Evolutionary conservation across 441 rosid species (phyloP), one percentile per base, ranked within the genome.

Genomic region (Gossypium schwendimanii): DNA sequence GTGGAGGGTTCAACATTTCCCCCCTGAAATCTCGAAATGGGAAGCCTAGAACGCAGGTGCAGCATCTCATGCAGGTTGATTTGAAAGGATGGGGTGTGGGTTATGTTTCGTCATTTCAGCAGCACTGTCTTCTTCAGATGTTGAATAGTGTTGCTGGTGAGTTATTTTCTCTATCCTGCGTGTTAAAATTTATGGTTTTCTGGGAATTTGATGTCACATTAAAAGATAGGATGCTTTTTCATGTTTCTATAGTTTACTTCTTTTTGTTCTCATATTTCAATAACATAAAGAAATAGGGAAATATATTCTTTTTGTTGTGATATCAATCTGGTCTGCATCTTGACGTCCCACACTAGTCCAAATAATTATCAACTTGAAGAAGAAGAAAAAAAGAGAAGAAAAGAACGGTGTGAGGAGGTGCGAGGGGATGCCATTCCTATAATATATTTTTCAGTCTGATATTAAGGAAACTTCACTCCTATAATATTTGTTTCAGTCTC

Each of bases 51-150:
- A 78, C 98, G 18, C 98, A 89, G 83, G 97, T 96, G 77, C 98
- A 96, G 76, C 94, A 93, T 79, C 94, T 96, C 59, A 92, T 93
- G 92, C 98, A 96, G 83, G 86, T 96, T 64, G 99, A 96, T 88
- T 84, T 96, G 6, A 96, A 93, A 88, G 99, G 99, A 61, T 93
- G 99, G 99, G 97, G 91, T 63, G 88, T 78, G 50, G 98, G 99
- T 77, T 96, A 96, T 83, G 24, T 82, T 81, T 87, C 99, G 57
- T 87, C 98, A 58, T 96, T 90, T 87, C 98, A 93, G 83, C 99
- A 96, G 69, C 92, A 96, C 78, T 93, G 98, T 83, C 97, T 96
- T 79, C 96, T 93, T 82, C 99, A 96, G 82, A 86, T 96, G 94
- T 83, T 96, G 74, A 96, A 96, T 79, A 89, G 96, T 79, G 99